A percentile compares a stretch with the other conserved stretches of the same genome.
phyloP scores from a whole-genome alignment of 495 filamentous ascomycete genomes.

The Lepidopterella palustris region DNA sequence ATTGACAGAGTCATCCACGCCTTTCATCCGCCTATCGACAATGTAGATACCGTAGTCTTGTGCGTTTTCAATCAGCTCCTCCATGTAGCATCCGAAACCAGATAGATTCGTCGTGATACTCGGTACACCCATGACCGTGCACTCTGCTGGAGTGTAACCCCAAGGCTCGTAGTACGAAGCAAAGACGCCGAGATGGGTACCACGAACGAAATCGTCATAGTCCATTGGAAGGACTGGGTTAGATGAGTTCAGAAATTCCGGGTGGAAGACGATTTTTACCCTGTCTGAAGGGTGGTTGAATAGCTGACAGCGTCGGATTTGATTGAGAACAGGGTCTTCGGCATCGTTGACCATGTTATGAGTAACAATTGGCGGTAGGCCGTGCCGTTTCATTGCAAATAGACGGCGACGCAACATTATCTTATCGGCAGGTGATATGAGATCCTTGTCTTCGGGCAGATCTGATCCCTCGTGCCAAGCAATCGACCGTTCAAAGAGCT shows the following conservation, averaged over 20 bases:
- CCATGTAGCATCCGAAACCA: conserved; percentile 99
- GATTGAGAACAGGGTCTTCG: conserved; percentile 92
- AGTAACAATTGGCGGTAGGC: conserved; percentile 91
- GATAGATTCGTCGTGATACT: conserved; percentile 98
- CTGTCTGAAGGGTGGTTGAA: conserved; percentile 94
- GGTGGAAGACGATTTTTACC: conserved; percentile 97
- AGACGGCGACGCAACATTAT: conserved; percentile 86
- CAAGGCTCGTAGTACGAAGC: conserved; percentile 98
- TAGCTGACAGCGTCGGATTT: conserved; percentile 89
- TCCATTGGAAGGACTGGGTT: conserved; percentile 93
- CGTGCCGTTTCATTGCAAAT: conserved; percentile 90
- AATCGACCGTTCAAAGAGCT: conserved; percentile 87
- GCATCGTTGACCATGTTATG: conserved; percentile 96
- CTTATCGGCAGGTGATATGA: conserved; percentile 84
- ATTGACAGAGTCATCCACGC: conserved; percentile 94
- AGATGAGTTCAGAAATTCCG: conserved; percentile 91
- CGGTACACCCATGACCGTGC: conserved; percentile 98
- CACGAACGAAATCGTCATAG: conserved; percentile 97
- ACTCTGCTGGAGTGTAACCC: conserved; percentile 98
- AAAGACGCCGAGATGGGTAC: conserved; percentile 92
- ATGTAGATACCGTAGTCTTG: conserved; percentile 98
- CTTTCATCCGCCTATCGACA: conserved; percentile 91
- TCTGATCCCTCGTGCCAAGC: conserved; percentile 91
- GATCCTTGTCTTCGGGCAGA: conserved; percentile 90
- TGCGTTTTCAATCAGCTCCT: conserved; percentile 96